Evolutionary conservation across 2,329 filamentous ascomycete species (phyloP).

Genomic region (Herpotrichia juniperi): DNA sequence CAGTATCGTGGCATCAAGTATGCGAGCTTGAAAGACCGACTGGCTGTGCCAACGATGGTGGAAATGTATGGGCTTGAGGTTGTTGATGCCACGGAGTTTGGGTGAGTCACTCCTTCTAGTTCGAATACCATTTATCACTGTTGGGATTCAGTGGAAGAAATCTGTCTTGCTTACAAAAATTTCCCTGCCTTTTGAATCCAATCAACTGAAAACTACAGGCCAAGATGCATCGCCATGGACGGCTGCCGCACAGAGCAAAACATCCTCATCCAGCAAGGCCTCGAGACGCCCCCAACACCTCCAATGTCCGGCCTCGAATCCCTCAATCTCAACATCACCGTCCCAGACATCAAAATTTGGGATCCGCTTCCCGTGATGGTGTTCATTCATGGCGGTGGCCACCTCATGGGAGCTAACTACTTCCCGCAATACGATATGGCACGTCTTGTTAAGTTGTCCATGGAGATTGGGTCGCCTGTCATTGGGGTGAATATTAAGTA

Average conservation of each 20-base stretch:
- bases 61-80: slow-evolving; percentile 15
- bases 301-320: slow-evolving; percentile 54
- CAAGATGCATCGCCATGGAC: slow-evolving; percentile 21
- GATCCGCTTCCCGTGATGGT: slow-evolving; percentile 56
- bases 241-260: slow-evolving; percentile 24
- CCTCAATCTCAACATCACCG: slow-evolving; percentile 57
- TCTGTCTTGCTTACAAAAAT: neutral
- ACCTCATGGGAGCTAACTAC: slow-evolving; percentile 54
- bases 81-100: slow-evolving; percentile 37
- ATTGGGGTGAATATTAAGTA: slow-evolving; percentile 52
- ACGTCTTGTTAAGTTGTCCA: slow-evolving; percentile 51
- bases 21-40: slow-evolving; percentile 36
- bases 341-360: slow-evolving; percentile 30
- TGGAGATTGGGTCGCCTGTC: slow-evolving; percentile 48
- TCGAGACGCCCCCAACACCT: slow-evolving; percentile 20
- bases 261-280: slow-evolving; percentile 26
- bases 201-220: slow-evolving; percentile 14
- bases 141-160: neutral
- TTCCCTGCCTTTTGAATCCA: neutral
- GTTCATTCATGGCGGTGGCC: slow-evolving; percentile 61
- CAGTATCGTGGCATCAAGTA: slow-evolving; percentile 43
- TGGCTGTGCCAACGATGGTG: slow-evolving; percentile 34
- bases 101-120: slow-evolving; percentile 24
- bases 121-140: neutral
- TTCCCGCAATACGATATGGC: slow-evolving; percentile 58